Conservation (phyloP, 169 alveolate species). For the Eimeria maxima region DNA sequence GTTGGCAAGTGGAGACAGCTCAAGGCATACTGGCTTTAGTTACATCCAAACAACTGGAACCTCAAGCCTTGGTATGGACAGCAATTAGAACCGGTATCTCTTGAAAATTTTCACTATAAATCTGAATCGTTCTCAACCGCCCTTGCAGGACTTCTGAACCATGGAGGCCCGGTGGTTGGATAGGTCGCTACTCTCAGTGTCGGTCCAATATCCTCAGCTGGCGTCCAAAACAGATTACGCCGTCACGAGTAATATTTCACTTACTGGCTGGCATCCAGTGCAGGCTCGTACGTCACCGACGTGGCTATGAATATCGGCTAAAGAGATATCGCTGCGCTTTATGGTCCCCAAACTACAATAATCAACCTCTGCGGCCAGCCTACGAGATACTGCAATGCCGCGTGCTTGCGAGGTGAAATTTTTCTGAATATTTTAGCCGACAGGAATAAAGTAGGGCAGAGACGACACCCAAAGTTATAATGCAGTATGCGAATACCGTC, state of each 20-base stretch:
- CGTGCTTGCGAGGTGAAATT: neutral
- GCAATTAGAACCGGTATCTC: neutral
- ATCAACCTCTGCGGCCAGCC: neutral
- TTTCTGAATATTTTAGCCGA: neutral
- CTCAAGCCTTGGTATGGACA: neutral
- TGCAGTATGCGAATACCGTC: neutral
- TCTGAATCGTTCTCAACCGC: neutral
- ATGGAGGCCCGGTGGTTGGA: neutral
- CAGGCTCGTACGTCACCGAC: neutral
- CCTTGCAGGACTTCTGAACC: neutral
- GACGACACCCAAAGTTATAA: neutral
- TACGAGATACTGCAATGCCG: neutral
- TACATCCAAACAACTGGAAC: neutral
- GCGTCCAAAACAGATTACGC: neutral
- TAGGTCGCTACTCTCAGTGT: too few relatives aligned
- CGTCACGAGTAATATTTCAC: neutral
- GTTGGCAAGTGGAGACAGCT: neutral
- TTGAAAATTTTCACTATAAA: neutral
- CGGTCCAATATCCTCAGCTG: neutral
- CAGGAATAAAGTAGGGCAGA: neutral
- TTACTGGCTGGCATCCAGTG: conserved; percentile 31
- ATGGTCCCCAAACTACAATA: neutral
- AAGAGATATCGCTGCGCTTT: neutral
- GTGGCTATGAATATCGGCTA: neutral
- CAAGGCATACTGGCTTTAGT: conserved; percentile 1